phyloP scores from a whole-genome alignment of 495 filamentous ascomycete species.

The Baudoinia panamericana region DNA sequence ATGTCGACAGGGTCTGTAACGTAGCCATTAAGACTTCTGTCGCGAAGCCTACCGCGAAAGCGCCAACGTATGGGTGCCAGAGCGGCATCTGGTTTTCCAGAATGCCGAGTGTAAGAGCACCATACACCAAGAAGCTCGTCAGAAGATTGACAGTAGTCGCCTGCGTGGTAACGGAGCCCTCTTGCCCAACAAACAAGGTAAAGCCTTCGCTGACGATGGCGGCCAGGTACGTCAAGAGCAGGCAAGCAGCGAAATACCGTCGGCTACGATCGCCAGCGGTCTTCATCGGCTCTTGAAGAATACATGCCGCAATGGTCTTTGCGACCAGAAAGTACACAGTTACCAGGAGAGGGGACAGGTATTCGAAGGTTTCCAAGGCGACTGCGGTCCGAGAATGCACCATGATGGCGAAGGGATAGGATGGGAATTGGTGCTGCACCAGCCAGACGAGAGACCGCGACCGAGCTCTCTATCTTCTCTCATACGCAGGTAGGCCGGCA shows the following conservation, averaged over 20 bases:
- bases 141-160: no score
- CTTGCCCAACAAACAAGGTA: constrained; percentile 4
- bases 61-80: constrained; percentile 12
- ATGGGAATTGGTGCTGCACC: background rate
- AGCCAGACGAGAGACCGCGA: no score
- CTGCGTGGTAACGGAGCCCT: no score
- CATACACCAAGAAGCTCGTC: constrained; percentile 6
- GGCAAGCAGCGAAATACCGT: constrained; percentile 2
- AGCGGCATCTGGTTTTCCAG: constrained; percentile 4
- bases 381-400: background rate
- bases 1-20: constrained; percentile 1
- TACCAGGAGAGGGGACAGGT: constrained; percentile 3
- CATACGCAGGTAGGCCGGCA: no score
- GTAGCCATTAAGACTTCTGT: constrained; percentile 6
- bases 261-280: background rate
- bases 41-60: constrained; percentile 1
- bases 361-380: constrained; percentile 10
- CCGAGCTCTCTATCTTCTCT: no score
- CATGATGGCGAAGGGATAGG: background rate
- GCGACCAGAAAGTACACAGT: constrained; percentile 8
- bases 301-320: constrained; percentile 9
- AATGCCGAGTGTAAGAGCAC: constrained; percentile 6
- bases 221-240: background rate
- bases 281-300: constrained; percentile 11
- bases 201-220: constrained; percentile 7